These are phyloP conservation scores for Cytospora schulzeri DNA, from an alignment of 2,329 filamentous ascomycete genomes.

Conservation along the genomic window DNA sequence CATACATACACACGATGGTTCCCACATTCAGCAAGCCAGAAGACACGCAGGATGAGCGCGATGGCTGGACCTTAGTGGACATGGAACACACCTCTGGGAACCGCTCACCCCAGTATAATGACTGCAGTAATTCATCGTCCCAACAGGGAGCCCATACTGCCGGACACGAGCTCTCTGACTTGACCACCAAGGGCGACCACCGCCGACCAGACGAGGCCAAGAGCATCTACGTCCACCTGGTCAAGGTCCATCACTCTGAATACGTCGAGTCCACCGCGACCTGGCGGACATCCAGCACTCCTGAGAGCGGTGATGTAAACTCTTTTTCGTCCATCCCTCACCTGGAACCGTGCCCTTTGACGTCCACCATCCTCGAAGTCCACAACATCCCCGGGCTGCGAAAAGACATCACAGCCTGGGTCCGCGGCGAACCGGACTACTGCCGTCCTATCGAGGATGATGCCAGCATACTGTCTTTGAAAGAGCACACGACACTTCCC, in stretches of 20 bases:
- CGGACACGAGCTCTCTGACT: not conserved
- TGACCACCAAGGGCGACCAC: not conserved
- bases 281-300: constrained; percentile 7
- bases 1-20: not conserved
- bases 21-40: not conserved
- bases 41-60: not conserved
- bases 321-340: not conserved
- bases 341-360: not conserved
- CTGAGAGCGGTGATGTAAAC: not conserved
- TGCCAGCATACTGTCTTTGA: not conserved
- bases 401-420: constrained; percentile 3
- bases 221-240: not conserved
- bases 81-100: not conserved
- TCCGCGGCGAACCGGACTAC: constrained; percentile 8
- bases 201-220: not conserved
- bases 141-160: not conserved
- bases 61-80: not conserved
- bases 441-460: not conserved
- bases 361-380: not conserved
- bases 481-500: too few relatives aligned
- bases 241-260: not conserved
- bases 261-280: constrained; percentile 2
- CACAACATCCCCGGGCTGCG: not conserved
- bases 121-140: not conserved
- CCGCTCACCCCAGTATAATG: not conserved